Conservation (phyloP, 495 filamentous ascomycete genomes). For the Wilcoxina mikolae region DNA sequence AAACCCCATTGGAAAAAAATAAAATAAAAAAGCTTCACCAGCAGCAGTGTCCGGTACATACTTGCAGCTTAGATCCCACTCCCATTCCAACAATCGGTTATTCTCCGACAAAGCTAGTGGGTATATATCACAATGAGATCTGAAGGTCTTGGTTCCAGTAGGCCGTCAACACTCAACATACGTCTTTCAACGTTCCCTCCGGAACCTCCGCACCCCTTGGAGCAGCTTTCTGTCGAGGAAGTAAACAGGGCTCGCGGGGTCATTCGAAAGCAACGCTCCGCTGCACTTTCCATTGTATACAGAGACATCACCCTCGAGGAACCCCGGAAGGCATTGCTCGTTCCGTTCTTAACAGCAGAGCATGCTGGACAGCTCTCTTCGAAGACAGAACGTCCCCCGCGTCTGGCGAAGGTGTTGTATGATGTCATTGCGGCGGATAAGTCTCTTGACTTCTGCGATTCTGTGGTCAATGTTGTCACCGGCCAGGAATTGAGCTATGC, state of each 20-base stretch:
- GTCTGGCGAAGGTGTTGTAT: slow-evolving; percentile 50
- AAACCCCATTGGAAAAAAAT: too few relatives aligned
- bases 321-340: slow-evolving; percentile 36
- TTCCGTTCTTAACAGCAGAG: slow-evolving; percentile 32
- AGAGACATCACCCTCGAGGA: slow-evolving; percentile 43
- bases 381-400: slow-evolving; percentile 35
- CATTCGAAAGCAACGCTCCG: slow-evolving; percentile 10
- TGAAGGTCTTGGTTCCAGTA: not conserved
- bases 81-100: too few relatives aligned
- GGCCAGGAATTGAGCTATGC: slow-evolving; percentile 37
- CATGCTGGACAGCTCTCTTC: slow-evolving; percentile 20
- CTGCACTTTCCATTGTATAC: slow-evolving; percentile 29
- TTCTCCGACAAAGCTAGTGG: too few relatives aligned
- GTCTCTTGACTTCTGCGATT: slow-evolving; percentile 45
- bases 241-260: slow-evolving; percentile 23
- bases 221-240: slow-evolving; percentile 28
- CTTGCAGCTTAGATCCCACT: too few relatives aligned
- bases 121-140: slow-evolving; percentile 1
- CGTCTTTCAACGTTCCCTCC: slow-evolving; percentile 5
- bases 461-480: slow-evolving; percentile 44
- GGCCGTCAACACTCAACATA: not conserved
- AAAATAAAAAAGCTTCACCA: too few relatives aligned
- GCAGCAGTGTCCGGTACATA: too few relatives aligned
- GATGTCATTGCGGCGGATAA: slow-evolving; percentile 47
- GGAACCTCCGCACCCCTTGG: slow-evolving; percentile 22